Percentiles rank a stretch among this genome's conserved stretches.
Conservation (phyloP, 192 early-diverging fungal species). For the Podila epicladia region DNA sequence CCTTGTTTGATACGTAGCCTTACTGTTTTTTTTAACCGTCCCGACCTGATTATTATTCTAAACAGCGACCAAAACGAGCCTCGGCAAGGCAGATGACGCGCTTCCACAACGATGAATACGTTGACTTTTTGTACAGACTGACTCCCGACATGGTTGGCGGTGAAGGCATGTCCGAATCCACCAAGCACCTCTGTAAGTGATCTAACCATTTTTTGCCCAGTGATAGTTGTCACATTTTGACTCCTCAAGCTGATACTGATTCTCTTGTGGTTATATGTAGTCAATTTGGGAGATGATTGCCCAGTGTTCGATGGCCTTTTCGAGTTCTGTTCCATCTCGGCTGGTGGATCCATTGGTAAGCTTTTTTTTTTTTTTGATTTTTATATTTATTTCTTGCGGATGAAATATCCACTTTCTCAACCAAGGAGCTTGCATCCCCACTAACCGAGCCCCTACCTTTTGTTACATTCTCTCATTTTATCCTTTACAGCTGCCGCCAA, state of each 20-base stretch:
- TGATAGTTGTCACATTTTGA: background rate
- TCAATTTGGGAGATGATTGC: slow-evolving; percentile 92
- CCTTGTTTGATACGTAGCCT: too few relatives aligned
- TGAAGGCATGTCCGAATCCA: slow-evolving; percentile 58
- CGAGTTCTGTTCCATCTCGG: slow-evolving; percentile 93
- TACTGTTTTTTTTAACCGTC: background rate
- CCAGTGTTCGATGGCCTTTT: slow-evolving; percentile 97
- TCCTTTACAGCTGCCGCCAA: slow-evolving; percentile 66
- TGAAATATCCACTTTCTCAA: background rate
- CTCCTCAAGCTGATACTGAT: background rate
- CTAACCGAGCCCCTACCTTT: background rate
- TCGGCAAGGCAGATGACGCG: slow-evolving; percentile 87
- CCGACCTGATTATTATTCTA: slow-evolving; percentile 5
- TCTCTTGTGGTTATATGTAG: slow-evolving; percentile 24
- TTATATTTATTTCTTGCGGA: background rate
- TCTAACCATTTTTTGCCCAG: background rate
- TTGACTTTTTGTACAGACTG: slow-evolving; percentile 84
- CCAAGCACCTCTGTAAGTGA: slow-evolving; percentile 62
- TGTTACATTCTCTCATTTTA: background rate
- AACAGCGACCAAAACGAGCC: slow-evolving; percentile 72
- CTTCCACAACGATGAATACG: slow-evolving; percentile 95
- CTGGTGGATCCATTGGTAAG: slow-evolving; percentile 90
- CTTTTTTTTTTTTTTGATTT: background rate
- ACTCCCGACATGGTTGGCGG: slow-evolving; percentile 79
- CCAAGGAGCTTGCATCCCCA: background rate